Percentiles rank a stretch among this genome's conserved stretches.
These are phyloP conservation scores for Pyrenophora seminiperda DNA, from an alignment of 2,329 filamentous ascomycete genomes.

Conservation along the genomic window DNA sequence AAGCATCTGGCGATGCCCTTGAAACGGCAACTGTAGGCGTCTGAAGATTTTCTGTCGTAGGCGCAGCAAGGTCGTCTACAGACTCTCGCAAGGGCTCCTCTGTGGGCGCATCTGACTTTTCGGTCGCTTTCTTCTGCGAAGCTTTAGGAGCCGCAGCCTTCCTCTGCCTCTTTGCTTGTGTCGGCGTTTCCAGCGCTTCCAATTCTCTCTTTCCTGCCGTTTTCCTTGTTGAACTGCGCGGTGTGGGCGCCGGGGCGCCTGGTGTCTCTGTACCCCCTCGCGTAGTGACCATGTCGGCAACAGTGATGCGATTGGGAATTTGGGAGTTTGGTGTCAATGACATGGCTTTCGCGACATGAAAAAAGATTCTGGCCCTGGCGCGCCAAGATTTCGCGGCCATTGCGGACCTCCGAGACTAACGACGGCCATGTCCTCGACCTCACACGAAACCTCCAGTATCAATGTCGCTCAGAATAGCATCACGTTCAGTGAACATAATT, in stretches of 20 bases:
- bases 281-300: slow-evolving; percentile 42
- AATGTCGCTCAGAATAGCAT: slow-evolving; percentile 15
- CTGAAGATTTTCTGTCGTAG: slow-evolving; percentile 4
- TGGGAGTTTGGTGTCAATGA: slow-evolving; percentile 12
- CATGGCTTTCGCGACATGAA: slow-evolving; percentile 22
- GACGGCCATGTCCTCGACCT: not conserved
- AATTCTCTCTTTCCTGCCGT: slow-evolving; percentile 36
- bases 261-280: slow-evolving; percentile 40
- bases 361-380: slow-evolving; percentile 22
- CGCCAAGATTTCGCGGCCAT: slow-evolving; percentile 32
- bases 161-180: slow-evolving; percentile 35
- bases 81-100: slow-evolving; percentile 16
- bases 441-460: no score
- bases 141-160: slow-evolving; percentile 19
- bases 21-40: slow-evolving; percentile 27
- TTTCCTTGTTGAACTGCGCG: slow-evolving; percentile 33
- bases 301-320: slow-evolving; percentile 6
- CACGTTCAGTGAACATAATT: slow-evolving; percentile 14
- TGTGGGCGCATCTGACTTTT: slow-evolving; percentile 4
- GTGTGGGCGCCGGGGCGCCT: slow-evolving; percentile 28
- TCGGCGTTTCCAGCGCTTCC: slow-evolving; percentile 39
- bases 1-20: slow-evolving; percentile 18
- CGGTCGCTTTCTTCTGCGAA: slow-evolving; percentile 17
- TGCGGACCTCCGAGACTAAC: slow-evolving; percentile 27
- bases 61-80: slow-evolving; percentile 20